Evolutionary conservation across 495 filamentous ascomycete species (phyloP), one percentile per base, ranked within the genome.

Genomic region (Penicillium steckii): DNA sequence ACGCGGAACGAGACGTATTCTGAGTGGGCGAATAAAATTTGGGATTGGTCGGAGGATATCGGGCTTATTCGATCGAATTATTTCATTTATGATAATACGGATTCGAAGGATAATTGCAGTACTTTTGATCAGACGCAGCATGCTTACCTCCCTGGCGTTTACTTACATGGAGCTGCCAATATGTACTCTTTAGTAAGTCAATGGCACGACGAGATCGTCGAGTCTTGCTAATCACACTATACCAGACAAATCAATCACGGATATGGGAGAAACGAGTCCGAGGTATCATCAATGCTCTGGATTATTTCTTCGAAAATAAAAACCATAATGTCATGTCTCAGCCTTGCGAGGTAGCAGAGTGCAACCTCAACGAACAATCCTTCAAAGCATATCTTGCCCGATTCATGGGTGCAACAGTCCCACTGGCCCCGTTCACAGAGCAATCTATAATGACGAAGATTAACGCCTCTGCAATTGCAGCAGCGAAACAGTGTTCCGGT

Each of bases 351-450:
- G 60, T 55, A 40, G 59, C 66, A 33, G 73, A 60, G 15, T 89
- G 87, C 69, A 82, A 86, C 48, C 77, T 79, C 32, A 87, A 91
- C 64, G 85, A 89, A 72, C 76, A 76, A 44, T 88, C 83, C 49
- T 94, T 90, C 82, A 93, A 91, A 73, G 85, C 87, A 46, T 91
- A 90, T 68, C 75, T 91, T 17, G 71, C 86, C 33, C 86, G 89
- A 26, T 92, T 88, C 85, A 74, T 92, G 62, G 80, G 80, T 10
- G 69, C 75, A 7, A 78, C 80, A 0, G 82, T 82, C 12, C 78
- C 86, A 57, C 57, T 90, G 19, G 87, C 82, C 1, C 88, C 89
- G 7, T 85, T 80, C 66, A 85, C 78, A 1, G 58, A 69, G 17
- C 67, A 70, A 30, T 67, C 58, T 37, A 80, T 95, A 55, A 76